Base-by-base conservation (phyloP, 2,329 filamentous ascomycete species). In the Hymenoscyphus scutula region DNA sequence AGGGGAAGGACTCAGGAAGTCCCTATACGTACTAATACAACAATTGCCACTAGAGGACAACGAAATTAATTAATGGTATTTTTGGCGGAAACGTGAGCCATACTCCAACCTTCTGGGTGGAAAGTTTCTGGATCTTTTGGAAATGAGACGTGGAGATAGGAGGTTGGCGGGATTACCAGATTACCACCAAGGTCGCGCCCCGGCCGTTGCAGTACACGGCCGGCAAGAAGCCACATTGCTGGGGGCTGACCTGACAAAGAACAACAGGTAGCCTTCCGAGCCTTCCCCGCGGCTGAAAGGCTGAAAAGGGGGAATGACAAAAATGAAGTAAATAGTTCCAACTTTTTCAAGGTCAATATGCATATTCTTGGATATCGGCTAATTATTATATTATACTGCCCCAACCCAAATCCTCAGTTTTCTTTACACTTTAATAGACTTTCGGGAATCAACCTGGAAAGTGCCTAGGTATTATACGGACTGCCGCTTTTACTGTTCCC, bases 1-100 rank as follows among this genome's bases (percentile, higher is more conserved):
- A 55, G 53, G 58, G 58, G 7, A 1, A n/a, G 6, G 10, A 25
- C 23, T 23, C 11, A 19, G 19, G 45, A 51, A 19, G n/a, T 48
- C n/a, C 8, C 37, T 19, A n/a, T 10, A 67, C 68, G 62, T 63
- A 72, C 69, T 67, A 68, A 68, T 72, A 72, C 69, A 72, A 65
- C 45, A 59, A 60, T 63, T 60, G 62, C 53, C 65, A 65, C 67
- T 67, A 67, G 68, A 69, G 54, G 67, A 61, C 67, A 56, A 61
- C 62, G 53, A 71, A 67, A 69, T 69, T 64, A 67, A 63, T 56
- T 62, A 60, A 57, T 30, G 53, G 45, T 64, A 51, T 25, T n/a
- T n/a, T n/a, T 23, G 45, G 19, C 45, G 45, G 23, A 51, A 51
- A 51, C 11, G 4, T 25, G n/a, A 64, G 62, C 66, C 67, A 71